Base-by-base conservation (phyloP, 768 basidiomycete species). In the Pleurotus sapidus region DNA sequence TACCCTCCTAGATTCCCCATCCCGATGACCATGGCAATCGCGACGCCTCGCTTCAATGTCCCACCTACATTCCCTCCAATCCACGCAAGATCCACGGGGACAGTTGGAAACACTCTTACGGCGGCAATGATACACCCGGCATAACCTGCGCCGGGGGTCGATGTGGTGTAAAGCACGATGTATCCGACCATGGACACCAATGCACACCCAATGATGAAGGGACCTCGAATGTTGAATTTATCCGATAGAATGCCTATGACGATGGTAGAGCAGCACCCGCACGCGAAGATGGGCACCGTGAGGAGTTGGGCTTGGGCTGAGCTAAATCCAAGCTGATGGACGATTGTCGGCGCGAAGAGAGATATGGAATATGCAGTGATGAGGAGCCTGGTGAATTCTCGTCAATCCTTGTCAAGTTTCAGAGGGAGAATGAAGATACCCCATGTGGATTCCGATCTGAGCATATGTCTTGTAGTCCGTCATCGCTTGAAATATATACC, bases 61-160 rank as follows among this genome's bases (percentile, higher is more conserved):
- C 84, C 82, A 18, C 84, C 84, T 0, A 80, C 77, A 54, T 83
- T 82, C 8, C 78, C 78, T 1, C 77, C 74, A 1, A 72, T 77
- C 85, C 85, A 86, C 30, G 82, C 81, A 1, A 86, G 65, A 20
- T 65, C 63, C 17, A 83, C 63, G 1, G 74, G 70, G 51, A 84
- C 72, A 4, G 75, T 77, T 1, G 85, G 81, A 60, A 69, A 84
- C 4, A 82, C 77, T 20, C 84, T 85, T 17, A 74, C 66, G 2
- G 82, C 79, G 24, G 81, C 77, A 38, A 86, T 66, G 27, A 84
- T 55, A 4, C 78, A 67, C 1, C 79, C 84, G 6, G 69, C 66
- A 60, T 84, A 86, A 3, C 70, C 79, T 50, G 64, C 74, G 6
- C 66, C 71, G 24, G 73, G 65, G 3, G 56, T 56, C 5, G 47